Conservation (phyloP, 306 rosid genomes). For the Prunus salicina region DNA sequence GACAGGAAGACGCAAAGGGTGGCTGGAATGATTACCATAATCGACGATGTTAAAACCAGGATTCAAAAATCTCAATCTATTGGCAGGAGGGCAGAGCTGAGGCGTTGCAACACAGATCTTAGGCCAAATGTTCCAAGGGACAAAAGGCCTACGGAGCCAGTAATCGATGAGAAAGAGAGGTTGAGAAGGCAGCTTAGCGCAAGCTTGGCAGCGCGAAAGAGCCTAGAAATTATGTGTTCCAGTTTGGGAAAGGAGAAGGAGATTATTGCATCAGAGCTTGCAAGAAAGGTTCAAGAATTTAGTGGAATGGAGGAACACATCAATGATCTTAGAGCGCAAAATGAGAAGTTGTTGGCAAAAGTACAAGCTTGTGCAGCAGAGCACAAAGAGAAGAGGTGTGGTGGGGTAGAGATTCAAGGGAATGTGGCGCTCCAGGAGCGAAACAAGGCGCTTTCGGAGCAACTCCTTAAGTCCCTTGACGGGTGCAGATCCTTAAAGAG, state of each 20-base stretch:
- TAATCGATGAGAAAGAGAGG: conserved; percentile 72
- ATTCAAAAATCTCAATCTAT: conserved; percentile 50
- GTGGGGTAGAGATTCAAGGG: conserved; percentile 44
- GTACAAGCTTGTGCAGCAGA: conserved; percentile 49
- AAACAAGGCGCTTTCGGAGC: conserved; percentile 62
- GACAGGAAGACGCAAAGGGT: conserved; percentile 66
- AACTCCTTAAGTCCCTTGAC: conserved; percentile 69
- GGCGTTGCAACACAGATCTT: conserved; percentile 80
- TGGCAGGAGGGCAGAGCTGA: conserved; percentile 50
- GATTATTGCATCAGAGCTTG: conserved; percentile 83
- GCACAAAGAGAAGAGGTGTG: conserved; percentile 41
- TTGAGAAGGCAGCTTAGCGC: conserved; percentile 66
- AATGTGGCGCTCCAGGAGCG: conserved; percentile 54
- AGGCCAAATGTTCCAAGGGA: conserved; percentile 53
- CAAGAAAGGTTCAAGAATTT: conserved; percentile 74
- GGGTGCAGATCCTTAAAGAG: conserved; percentile 61
- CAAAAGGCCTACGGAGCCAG: conserved; percentile 40
- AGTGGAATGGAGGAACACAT: conserved; percentile 68
- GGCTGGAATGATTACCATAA: conserved; percentile 68
- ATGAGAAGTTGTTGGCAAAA: conserved; percentile 60
- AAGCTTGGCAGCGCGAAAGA: conserved; percentile 65
- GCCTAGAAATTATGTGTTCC: conserved; percentile 83
- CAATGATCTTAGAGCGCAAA: conserved; percentile 64
- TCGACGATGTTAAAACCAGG: conserved; percentile 68
- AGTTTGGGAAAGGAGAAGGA: conserved; percentile 95